Percentiles rank a stretch among this genome's conserved stretches.
Conservation (phyloP, 1,284 basidiomycete species). For the Nidula niveotomentosa region DNA sequence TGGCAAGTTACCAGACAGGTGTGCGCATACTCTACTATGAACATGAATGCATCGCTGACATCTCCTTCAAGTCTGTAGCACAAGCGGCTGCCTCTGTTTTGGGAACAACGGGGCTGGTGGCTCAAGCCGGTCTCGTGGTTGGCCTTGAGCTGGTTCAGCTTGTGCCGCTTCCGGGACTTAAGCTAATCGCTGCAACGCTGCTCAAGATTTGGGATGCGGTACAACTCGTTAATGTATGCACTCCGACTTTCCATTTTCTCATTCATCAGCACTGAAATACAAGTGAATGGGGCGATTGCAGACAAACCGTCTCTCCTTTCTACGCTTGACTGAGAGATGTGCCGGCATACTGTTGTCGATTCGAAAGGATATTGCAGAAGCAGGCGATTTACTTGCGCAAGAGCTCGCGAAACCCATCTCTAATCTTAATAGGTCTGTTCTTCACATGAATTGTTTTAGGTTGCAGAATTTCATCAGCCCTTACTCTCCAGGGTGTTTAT, state of each 20-base stretch:
- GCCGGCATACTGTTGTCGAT: conserved; percentile 43
- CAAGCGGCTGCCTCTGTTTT: conserved; percentile 34
- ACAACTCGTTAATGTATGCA: conserved; percentile 57
- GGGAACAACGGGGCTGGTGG: conserved; percentile 33
- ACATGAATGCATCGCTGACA: background rate
- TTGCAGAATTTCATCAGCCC: background rate
- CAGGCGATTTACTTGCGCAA: conserved; percentile 32
- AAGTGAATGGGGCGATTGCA: conserved; percentile 17
- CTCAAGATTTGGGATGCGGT: conserved; percentile 61
- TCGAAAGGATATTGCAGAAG: conserved; percentile 38
- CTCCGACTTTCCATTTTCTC: background rate
- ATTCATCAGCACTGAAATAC: background rate
- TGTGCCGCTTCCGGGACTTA: conserved; percentile 52
- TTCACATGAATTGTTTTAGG: background rate
- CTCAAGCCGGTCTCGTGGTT: conserved; percentile 42
- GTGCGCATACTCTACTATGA: background rate
- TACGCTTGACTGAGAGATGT: conserved; percentile 44
- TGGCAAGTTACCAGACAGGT: conserved; percentile 1
- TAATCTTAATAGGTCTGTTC: conserved; percentile 50
- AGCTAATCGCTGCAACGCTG: conserved; percentile 45
- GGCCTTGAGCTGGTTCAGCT: conserved; percentile 44
- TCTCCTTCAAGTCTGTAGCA: conserved; percentile 20
- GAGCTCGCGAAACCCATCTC: conserved; percentile 32
- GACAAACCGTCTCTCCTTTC: conserved; percentile 52
- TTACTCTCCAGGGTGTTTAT: background rate